Evolutionary conservation across 106 monocot species (phyloP), one percentile per base, ranked within the genome.

Genomic region (Agapanthus africanus): DNA sequence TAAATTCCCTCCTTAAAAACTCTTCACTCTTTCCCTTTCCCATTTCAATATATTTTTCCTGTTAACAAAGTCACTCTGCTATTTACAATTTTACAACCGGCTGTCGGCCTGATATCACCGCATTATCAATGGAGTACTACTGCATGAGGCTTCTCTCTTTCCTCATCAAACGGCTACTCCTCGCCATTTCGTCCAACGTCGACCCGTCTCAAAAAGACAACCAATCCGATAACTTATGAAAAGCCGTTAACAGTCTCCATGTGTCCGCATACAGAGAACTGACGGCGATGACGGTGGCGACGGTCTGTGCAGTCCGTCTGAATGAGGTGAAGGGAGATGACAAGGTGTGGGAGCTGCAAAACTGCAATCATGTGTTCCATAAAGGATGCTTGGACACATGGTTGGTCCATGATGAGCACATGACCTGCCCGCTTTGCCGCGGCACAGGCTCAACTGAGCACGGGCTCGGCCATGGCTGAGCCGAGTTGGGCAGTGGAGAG

Each of bases 251-350:
- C 7, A 54, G 42, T 38, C 78, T 85, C 60, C 74, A 39, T 16
- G 69, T 81, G 0, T n/a, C 70, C 2, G 72, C 81, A 7, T 81
- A 72, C 76, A 71, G 72, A 16, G 71, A 77, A 31, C 38, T 77
- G 14, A n/a, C 4, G 23, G 37, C 23, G 57, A 54, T 1, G 10
- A 30, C 39, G 15, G 39, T 11, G 15, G 44, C 10, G 10, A 49
- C 32, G n/a, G n/a, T n/a, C 32, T 85, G 84, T 57, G 84, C 84
- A 10, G 80, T 85, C 59, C 80, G 84, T 71, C 77, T 85, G 71
- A 61, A 41, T 49, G 77, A 77, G 63, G 57, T 85, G 60, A 10
- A 49, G 30, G 8, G 52, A 38, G 21, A 25, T 37, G 84, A 85
- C 47, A n/a, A 38, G 37, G 84, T 85, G 30, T 62, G 84, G 80